Evolutionary conservation across 495 filamentous ascomycete genomes (phyloP).

Genomic region (Geopyxis carbonaria): DNA sequence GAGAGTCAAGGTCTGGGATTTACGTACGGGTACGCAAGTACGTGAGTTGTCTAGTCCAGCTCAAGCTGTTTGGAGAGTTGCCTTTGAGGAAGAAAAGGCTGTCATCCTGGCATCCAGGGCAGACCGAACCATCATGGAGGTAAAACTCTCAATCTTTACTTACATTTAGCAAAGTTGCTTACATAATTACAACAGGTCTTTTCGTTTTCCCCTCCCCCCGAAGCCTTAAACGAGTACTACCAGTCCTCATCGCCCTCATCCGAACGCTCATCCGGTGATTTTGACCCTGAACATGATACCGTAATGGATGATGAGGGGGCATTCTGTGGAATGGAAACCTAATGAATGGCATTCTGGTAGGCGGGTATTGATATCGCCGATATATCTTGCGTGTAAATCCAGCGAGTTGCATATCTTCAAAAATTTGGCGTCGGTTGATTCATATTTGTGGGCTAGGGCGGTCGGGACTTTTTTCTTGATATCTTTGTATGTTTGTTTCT

Average conservation of each 20-base stretch:
- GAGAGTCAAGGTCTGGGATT: conserved; percentile 91
- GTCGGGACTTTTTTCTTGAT: too few relatives aligned
- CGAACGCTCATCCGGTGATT: conserved; percentile 17
- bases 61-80: conserved; percentile 92
- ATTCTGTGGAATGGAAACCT: conserved; percentile 20
- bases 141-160: conserved; percentile 29
- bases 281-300: conserved; percentile 19
- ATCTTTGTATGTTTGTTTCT: too few relatives aligned
- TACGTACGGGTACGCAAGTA: conserved; percentile 75
- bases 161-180: conserved; percentile 11
- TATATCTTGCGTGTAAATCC: too few relatives aligned
- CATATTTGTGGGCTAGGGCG: too few relatives aligned
- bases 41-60: conserved; percentile 78
- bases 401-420: too few relatives aligned
- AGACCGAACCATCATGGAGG: conserved; percentile 89
- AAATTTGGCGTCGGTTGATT: too few relatives aligned
- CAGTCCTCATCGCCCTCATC: conserved; percentile 15
- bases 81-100: conserved; percentile 95
- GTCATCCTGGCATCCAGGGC: conserved; percentile 82
- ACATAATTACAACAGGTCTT: conserved; percentile 45
- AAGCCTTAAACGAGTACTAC: conserved; percentile 34
- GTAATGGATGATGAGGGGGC: conserved; percentile 20
- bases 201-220: conserved; percentile 76
- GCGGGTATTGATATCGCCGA: too few relatives aligned
- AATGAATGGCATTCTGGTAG: conserved; percentile 12